Conservation (phyloP, 2,329 filamentous ascomycete genomes). For the Capronia epimyces region DNA sequence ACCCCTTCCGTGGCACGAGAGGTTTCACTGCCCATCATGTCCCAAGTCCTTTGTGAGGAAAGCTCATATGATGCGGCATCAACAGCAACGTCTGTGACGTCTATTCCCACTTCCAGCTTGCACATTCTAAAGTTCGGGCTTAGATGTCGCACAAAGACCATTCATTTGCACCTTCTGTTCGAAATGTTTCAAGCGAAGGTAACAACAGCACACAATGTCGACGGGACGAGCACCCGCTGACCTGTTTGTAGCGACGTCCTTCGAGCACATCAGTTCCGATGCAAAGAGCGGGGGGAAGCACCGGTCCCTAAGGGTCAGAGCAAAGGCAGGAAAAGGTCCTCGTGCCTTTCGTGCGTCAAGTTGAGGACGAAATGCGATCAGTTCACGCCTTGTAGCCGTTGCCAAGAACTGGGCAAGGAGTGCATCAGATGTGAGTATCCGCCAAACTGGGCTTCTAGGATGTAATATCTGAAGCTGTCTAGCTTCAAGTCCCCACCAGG, state of each 20-base stretch:
- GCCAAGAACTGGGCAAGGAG: conserved; percentile 25
- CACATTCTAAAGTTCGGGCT: neutral
- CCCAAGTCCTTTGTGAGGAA: conserved; percentile 23
- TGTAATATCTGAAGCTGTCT: neutral
- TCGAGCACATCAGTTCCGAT: conserved; percentile 25
- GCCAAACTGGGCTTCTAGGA: conserved; percentile 7
- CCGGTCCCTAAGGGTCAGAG: conserved; percentile 25
- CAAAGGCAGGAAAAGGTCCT: conserved; percentile 25
- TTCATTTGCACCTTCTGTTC: conserved; percentile 25
- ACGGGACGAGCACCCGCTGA: conserved; percentile 1
- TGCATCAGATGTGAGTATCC: conserved; percentile 22
- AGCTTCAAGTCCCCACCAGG: conserved; percentile 11
- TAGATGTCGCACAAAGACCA: conserved; percentile 23
- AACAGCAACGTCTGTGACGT: conserved; percentile 22
- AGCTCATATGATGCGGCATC: conserved; percentile 26
- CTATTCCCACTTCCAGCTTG: neutral
- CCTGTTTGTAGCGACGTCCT: conserved; percentile 19
- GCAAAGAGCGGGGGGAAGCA: conserved; percentile 24
- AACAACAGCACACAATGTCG: neutral
- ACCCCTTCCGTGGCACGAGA: conserved; percentile 9
- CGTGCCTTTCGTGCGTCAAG: conserved; percentile 25
- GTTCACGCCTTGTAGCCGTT: conserved; percentile 22
- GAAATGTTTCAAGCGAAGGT: conserved; percentile 27
- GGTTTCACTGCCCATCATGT: conserved; percentile 18
- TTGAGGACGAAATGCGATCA: conserved; percentile 25